Percentiles rank a stretch among this genome's conserved stretches.
Conservation (phyloP, 805 yeast species). For the Monosporozyma aerobia region DNA sequence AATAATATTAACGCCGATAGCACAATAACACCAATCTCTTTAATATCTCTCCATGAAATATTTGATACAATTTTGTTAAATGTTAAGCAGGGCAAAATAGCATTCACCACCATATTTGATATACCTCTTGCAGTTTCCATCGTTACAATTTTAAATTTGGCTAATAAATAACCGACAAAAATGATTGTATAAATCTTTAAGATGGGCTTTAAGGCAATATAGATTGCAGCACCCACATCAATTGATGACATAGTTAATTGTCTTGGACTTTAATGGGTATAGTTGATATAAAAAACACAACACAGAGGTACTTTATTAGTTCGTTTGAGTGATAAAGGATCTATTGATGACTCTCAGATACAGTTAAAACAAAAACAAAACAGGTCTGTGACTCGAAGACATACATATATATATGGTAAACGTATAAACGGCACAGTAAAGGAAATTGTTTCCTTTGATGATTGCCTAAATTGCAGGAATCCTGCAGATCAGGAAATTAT, state of each 20-base stretch:
- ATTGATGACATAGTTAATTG: slow-evolving; percentile 5
- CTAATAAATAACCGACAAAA: slow-evolving; percentile 55
- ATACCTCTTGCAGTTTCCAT: slow-evolving; percentile 63
- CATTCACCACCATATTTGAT: slow-evolving; percentile 58
- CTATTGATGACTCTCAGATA: neutral
- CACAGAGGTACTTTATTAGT: too few species aligned
- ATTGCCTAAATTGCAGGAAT: neutral
- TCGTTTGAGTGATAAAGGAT: neutral
- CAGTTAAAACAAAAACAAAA: neutral
- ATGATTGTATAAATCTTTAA: slow-evolving; percentile 70
- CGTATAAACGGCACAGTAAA: neutral
- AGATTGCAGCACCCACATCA: slow-evolving; percentile 54
- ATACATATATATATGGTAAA: neutral
- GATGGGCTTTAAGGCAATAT: slow-evolving; percentile 77
- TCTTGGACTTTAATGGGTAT: neutral
- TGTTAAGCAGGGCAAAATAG: slow-evolving; percentile 65
- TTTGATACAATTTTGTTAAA: slow-evolving; percentile 64
- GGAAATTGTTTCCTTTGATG: too few species aligned
- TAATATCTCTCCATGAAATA: slow-evolving; percentile 58
- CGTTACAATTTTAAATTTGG: slow-evolving; percentile 51
- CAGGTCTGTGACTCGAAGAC: neutral
- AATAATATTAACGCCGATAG: slow-evolving; percentile 40
- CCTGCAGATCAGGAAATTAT: neutral
- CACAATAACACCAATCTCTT: slow-evolving; percentile 56
- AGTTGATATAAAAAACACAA: neutral